These are phyloP conservation scores for Nicotiana paniculata DNA, from an alignment of 257 asterid species.

Conservation along the genomic window DNA sequence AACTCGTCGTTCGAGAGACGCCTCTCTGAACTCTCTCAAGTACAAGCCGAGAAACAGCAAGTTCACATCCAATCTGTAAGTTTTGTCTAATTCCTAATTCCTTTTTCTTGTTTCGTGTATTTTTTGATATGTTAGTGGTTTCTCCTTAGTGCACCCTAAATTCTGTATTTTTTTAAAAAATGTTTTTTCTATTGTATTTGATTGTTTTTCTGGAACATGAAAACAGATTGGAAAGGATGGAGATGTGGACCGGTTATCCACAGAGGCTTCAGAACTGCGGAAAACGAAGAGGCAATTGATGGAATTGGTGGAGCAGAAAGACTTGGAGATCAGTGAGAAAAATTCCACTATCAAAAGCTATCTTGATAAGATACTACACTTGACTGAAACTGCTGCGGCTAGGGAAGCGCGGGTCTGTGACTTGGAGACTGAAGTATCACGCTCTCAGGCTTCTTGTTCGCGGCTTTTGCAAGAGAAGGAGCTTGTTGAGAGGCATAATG, in stretches of 20 bases:
- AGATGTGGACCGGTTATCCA: constrained; percentile 61
- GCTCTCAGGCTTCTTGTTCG: constrained; percentile 45
- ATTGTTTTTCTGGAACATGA: background rate
- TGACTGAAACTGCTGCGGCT: constrained; percentile 57
- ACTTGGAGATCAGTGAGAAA: constrained; percentile 73
- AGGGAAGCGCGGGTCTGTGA: constrained; percentile 64
- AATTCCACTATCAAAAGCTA: constrained; percentile 67
- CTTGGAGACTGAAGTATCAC: constrained; percentile 69
- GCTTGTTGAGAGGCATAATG: constrained; percentile 81
- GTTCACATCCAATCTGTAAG: constrained; percentile 53
- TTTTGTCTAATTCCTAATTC: background rate
- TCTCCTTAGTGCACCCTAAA: background rate
- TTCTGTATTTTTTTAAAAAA: background rate
- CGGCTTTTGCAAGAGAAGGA: constrained; percentile 86
- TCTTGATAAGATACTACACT: constrained; percentile 83
- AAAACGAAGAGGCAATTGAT: constrained; percentile 83
- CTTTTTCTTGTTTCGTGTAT: background rate
- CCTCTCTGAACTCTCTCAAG: constrained; percentile 37
- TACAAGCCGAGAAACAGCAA: constrained; percentile 56
- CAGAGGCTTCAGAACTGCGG: constrained; percentile 63
- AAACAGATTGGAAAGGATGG: constrained; percentile 71
- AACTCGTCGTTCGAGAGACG: constrained; percentile 45
- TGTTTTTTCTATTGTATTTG: constrained; percentile 1
- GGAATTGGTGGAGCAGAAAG: constrained; percentile 78
- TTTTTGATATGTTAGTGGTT: background rate